Evolutionary conservation across 768 basidiomycete species (phyloP), one percentile per base, ranked within the genome.

Genomic region (Hydnomerulius pinastri): DNA sequence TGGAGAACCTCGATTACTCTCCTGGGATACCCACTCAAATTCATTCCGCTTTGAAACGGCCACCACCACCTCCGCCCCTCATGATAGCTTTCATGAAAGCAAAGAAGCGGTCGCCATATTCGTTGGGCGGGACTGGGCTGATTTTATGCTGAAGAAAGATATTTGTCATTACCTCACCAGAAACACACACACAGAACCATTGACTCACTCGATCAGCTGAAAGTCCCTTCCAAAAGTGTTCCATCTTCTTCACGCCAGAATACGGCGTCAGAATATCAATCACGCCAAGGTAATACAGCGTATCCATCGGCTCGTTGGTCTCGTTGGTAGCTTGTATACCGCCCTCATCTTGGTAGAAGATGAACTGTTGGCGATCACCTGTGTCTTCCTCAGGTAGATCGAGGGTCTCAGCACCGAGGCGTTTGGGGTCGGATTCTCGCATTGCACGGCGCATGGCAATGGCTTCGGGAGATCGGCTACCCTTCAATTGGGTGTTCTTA

Each of bases 181-280:
- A 48, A 3, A 15, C n/a, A n/a, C n/a, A 23, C 17, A 27, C 8
- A 29, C 12, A 24, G 12, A 21, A n/a, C 1, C 4, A 36, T 7
- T 10, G n/a, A 83, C 92, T 66, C 60, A 97, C 95, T 59, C 88
- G 73, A 74, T 97, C 94, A 28, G 88, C 87, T 10, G 77, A 79
- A 59, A 97, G 68, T 23, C 93, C 91, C 73, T 97, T 96, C 91
- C 92, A 98, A 50, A 92, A 74, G 68, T 91, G 87, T 69, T 99
- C 97, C 17, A 86, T 47, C 66, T 82, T 83, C 78, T 99, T 99
- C 53, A 79, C 58, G 17, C 67, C 57, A 17, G 77, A 81, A 67
- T 92, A 99, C 2, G 95, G 96, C 21, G 97, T 98, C 52, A 95
- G 72, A 56, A 98, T 98, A 69, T 99, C 97, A 62, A 99, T 99